phyloP scores from a whole-genome alignment of 139 green algal species.

The Zygnema cylindricum region DNA sequence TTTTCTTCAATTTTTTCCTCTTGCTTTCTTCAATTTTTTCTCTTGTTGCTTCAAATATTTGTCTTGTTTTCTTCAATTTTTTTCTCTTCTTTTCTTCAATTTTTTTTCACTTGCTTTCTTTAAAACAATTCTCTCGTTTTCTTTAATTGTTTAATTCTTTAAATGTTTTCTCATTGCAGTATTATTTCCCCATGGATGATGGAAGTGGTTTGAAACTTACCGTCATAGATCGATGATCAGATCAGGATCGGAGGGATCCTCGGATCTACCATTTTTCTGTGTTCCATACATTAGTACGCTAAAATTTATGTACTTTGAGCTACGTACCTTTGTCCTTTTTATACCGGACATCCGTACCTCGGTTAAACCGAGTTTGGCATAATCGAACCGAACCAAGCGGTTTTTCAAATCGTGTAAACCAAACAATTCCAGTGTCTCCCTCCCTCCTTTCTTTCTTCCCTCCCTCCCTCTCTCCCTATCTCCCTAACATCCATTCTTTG shows the following conservation, averaged over 20 bases:
- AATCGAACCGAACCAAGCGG: not conserved
- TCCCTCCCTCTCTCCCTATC: not conserved
- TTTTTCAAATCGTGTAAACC: too few species aligned
- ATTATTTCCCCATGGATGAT: conserved; percentile 73
- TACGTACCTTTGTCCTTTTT: not conserved
- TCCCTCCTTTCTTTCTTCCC: not conserved
- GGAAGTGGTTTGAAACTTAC: conserved; percentile 75
- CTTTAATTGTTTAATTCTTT: not conserved
- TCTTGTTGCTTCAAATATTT: too few species aligned
- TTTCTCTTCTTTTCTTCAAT: too few species aligned
- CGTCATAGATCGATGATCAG: conserved; percentile 53
- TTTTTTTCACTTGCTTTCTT: too few species aligned
- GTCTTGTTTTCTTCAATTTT: too few species aligned
- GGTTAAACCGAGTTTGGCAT: not conserved
- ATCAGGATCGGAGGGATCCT: not conserved
- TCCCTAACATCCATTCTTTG: not conserved
- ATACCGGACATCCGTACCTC: not conserved
- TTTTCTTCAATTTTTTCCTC: too few species aligned
- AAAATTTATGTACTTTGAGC: not conserved
- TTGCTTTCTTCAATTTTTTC: too few species aligned
- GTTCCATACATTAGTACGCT: not conserved
- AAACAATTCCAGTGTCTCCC: too few species aligned
- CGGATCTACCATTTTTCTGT: not conserved
- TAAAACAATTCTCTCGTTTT: too few species aligned
- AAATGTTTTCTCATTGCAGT: conserved; percentile 67